A percentile compares a stretch with the other conserved stretches of the same genome.
These are phyloP conservation scores for Gossypium thurberi DNA, from an alignment of 345 rosid species.

Conservation along the genomic window DNA sequence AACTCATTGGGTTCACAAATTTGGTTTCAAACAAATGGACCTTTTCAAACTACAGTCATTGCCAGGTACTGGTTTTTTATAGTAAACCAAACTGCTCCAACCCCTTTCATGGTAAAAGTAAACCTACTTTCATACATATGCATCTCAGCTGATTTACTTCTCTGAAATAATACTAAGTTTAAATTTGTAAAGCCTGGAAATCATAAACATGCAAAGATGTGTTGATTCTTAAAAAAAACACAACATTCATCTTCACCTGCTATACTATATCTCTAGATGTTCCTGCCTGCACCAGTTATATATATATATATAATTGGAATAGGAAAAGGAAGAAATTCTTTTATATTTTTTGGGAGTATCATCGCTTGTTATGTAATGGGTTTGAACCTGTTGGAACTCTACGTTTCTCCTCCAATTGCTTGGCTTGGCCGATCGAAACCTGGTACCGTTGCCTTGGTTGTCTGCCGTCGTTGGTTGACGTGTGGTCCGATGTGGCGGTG, in stretches of 20 bases:
- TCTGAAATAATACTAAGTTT: no score
- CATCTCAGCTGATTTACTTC: no score
- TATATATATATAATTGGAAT: background rate
- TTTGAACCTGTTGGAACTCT: slow-evolving; percentile 46
- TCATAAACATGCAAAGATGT: no score
- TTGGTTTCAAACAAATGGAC: background rate
- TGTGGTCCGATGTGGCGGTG: background rate
- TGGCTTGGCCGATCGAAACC: background rate
- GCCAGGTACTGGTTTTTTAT: background rate
- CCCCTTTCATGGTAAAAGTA: no score
- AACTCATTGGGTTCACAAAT: background rate
- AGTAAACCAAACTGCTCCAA: background rate
- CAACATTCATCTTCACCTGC: no score
- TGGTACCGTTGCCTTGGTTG: background rate
- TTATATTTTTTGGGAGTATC: background rate
- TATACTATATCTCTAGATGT: no score
- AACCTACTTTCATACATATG: background rate
- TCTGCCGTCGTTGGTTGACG: background rate
- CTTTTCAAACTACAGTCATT: background rate
- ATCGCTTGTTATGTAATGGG: slow-evolving; percentile 44
- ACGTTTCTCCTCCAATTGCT: slow-evolving; percentile 26
- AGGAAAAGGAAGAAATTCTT: background rate
- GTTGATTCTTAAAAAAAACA: no score
- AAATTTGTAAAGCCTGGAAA: no score
- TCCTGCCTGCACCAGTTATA: no score